Evolutionary conservation across 192 early-diverging fungal genomes (phyloP).

Genomic region (Backusella morwellensis): DNA sequence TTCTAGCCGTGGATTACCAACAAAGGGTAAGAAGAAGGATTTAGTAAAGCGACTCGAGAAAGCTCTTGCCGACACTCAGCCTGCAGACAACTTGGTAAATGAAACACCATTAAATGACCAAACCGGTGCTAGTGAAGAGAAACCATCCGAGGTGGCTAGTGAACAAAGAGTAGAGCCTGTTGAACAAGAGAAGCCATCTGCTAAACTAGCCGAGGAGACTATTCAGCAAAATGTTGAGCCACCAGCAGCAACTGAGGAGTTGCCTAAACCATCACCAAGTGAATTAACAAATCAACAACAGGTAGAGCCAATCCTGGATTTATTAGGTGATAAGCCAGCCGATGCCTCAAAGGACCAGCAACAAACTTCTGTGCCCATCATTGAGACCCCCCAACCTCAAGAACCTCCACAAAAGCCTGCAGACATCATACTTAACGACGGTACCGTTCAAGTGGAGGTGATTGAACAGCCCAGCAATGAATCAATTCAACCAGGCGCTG

Average conservation of each 20-base stretch:
- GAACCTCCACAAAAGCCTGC: neutral
- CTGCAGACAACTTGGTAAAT: neutral
- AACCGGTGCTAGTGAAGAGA: neutral
- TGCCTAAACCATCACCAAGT: neutral
- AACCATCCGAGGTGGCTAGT: neutral
- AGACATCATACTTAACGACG: neutral
- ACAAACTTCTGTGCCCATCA: neutral
- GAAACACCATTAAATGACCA: neutral
- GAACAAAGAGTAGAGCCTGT: neutral
- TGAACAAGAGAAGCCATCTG: neutral
- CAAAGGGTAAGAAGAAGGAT: slow-evolving; percentile 63
- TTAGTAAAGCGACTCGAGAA: slow-evolving; percentile 60
- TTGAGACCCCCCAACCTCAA: neutral
- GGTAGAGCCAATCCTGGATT: neutral
- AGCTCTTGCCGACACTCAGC: slow-evolving; percentile 28
- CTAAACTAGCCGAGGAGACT: neutral
- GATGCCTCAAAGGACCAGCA: neutral
- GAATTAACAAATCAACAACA: neutral
- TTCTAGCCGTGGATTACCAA: slow-evolving; percentile 49
- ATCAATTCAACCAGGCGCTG: neutral
- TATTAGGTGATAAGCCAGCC: neutral
- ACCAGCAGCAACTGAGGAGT: neutral
- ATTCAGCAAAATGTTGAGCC: neutral
- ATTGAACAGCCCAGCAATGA: neutral
- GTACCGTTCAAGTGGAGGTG: neutral